Conservation (phyloP, 169 alveolate species). For the Fabrea salina region DNA sequence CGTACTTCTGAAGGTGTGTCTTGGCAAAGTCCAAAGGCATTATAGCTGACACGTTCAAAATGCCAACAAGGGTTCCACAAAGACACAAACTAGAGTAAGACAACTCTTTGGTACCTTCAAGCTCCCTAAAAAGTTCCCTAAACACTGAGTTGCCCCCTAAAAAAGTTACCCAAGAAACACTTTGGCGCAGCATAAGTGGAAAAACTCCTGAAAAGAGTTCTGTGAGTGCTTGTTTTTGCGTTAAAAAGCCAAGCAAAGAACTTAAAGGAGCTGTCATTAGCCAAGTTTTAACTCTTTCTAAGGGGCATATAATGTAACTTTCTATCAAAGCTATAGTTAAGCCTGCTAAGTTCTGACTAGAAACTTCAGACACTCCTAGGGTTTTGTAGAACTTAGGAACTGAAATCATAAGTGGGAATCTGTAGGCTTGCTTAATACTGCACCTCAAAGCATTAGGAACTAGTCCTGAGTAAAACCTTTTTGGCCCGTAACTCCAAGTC, state of each 20-base stretch:
- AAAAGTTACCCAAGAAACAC: constrained; percentile 16
- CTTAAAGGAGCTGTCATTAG: constrained; percentile 6
- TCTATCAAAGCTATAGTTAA: background rate
- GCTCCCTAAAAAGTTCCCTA: background rate
- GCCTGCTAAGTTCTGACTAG: background rate
- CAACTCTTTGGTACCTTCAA: background rate
- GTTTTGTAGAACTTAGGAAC: background rate
- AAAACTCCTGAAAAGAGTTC: background rate
- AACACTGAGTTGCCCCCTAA: constrained; percentile 6
- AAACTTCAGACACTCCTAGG: background rate
- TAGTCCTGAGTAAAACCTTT: constrained; percentile 11
- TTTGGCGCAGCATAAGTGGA: background rate
- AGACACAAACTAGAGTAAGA: background rate
- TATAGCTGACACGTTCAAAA: background rate
- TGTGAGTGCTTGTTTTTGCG: background rate
- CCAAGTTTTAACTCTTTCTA: constrained; percentile 23
- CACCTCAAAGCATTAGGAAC: background rate
- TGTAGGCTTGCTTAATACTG: background rate
- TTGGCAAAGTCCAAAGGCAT: constrained; percentile 15
- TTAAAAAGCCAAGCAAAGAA: background rate
- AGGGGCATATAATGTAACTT: constrained; percentile 16
- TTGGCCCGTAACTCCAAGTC: background rate
- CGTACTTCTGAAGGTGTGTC: constrained; percentile 14
- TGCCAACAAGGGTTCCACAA: background rate
- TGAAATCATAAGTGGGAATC: constrained; percentile 6